These are phyloP conservation scores for Fusarium sp. DNA, from an alignment of 2,329 filamentous ascomycete species.

Conservation along the genomic window DNA sequence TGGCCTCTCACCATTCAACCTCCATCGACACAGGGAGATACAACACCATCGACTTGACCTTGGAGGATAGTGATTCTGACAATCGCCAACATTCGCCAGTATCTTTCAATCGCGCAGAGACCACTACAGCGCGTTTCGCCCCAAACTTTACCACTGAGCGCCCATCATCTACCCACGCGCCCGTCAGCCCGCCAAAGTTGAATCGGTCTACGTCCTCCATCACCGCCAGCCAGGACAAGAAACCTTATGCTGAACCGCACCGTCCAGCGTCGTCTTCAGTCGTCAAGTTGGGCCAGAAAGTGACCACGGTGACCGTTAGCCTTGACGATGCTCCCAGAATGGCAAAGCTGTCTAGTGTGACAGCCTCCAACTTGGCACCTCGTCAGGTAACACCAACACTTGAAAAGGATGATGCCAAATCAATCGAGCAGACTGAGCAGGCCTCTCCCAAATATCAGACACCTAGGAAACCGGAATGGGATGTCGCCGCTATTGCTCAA, in stretches of 20 bases:
- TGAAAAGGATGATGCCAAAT: constrained; percentile 29
- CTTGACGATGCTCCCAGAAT: constrained; percentile 42
- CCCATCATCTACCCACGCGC: constrained; percentile 28
- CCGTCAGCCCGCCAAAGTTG: constrained; percentile 50
- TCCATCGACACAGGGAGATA: constrained; percentile 15
- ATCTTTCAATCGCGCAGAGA: constrained; percentile 7
- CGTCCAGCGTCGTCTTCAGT: constrained; percentile 1
- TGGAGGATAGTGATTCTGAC: constrained; percentile 21
- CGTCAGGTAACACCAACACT: constrained; percentile 45
- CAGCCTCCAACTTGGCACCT: constrained; percentile 33
- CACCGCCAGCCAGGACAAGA: constrained; percentile 11
- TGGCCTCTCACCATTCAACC: constrained; percentile 13
- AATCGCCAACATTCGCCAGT: constrained; percentile 1
- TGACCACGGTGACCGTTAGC: constrained; percentile 17
- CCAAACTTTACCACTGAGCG: constrained; percentile 19
- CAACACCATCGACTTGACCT: constrained; percentile 41
- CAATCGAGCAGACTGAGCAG: constrained; percentile 17
- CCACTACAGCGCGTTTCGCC: constrained; percentile 26
- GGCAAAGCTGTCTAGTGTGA: constrained; percentile 40
- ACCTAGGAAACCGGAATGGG: constrained; percentile 54
- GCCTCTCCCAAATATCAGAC: constrained; percentile 43
- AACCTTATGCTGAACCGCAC: constrained; percentile 9
- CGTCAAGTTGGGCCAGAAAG: constrained; percentile 19
- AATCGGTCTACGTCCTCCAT: constrained; percentile 37
- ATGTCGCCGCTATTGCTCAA: constrained; percentile 57